Evolutionary conservation across 2,329 filamentous ascomycete genomes (phyloP), one percentile per base, ranked within the genome.

Genomic region (Polychaeton citri): DNA sequence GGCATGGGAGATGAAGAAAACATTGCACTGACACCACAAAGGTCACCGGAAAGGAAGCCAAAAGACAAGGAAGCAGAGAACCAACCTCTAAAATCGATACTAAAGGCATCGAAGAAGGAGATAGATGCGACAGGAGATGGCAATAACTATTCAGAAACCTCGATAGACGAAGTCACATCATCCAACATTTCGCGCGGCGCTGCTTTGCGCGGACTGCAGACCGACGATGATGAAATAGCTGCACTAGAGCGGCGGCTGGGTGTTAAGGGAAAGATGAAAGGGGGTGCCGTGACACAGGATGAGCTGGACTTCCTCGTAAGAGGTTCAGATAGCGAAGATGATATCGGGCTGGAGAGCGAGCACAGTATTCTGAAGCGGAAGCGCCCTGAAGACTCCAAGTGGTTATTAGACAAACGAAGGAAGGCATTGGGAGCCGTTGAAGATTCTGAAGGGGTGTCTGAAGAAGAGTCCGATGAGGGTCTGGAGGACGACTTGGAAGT

Each of bases 211-310:
- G 75, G 72, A 46, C 63, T 95, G 4, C 77, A 74, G 1, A 68
- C 83, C 42, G 88, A 98, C 39, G 86, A 96, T 51, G 82, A 77
- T 2, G 85, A 94, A 48, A 96, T 98, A 47, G 79, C 80, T 15
- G 77, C 77, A 2, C 64, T 95, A 20, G 90, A 98, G 62, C 86
- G 79, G 57, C 92, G 83, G 51, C 64, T 98, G 3, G 88, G 90
- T 0, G 70, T 95, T 21, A 83, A 79, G 52, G 74, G 76, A 17
- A 80, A 79, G 41, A 77, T 79, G 0, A 79, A 81, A 45, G 68
- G 76, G 0, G 42, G 40, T n/a, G 42, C 39, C 19, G 85, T 87
- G 48, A 71, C 75, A 15, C 82, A 93, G 5, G 87, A 95, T 52
- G 88, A 86, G 0, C 62, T 96, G 2, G 84, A 79, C 30, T 80